These are phyloP conservation scores for Hansenula anomala DNA, from an alignment of 1,139 yeast species.

Conservation along the genomic window DNA sequence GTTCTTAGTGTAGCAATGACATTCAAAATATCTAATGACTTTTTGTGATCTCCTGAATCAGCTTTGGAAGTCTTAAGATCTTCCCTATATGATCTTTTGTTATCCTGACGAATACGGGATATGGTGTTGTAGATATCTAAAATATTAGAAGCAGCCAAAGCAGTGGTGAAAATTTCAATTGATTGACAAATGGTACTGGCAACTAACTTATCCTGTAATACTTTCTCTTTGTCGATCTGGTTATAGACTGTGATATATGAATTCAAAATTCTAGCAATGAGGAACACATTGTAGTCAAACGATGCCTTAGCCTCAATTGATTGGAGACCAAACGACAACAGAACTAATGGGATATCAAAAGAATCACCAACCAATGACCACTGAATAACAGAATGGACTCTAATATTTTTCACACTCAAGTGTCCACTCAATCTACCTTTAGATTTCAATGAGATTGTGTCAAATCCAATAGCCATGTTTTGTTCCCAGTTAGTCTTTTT, in stretches of 20 bases:
- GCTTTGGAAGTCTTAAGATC: constrained; percentile 35
- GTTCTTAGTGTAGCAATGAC: constrained; percentile 42
- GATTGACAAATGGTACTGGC: constrained; percentile 53
- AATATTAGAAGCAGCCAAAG: constrained; percentile 78
- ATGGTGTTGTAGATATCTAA: constrained; percentile 73
- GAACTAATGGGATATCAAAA: constrained; percentile 62
- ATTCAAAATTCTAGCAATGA: constrained; percentile 49
- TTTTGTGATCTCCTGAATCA: constrained; percentile 9
- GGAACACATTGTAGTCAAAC: constrained; percentile 81
- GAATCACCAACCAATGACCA: constrained; percentile 54
- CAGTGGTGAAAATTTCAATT: constrained; percentile 64
- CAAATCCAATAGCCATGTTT: constrained; percentile 57
- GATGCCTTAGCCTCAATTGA: constrained; percentile 56
- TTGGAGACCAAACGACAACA: constrained; percentile 54
- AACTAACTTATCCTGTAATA: constrained; percentile 55
- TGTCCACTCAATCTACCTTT: constrained; percentile 79
- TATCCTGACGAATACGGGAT: constrained; percentile 69
- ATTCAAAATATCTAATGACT: constrained; percentile 13
- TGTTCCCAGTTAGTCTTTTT: constrained; percentile 74
- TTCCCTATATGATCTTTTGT: constrained; percentile 66
- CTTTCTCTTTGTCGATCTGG: constrained; percentile 46
- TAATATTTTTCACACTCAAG: constrained; percentile 44
- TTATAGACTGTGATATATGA: constrained; percentile 61
- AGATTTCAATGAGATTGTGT: constrained; percentile 47
- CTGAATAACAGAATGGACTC: constrained; percentile 60